These are phyloP conservation scores for Dactylellina leptospora DNA, from an alignment of 2,329 filamentous ascomycete genomes.

Conservation along the genomic window DNA sequence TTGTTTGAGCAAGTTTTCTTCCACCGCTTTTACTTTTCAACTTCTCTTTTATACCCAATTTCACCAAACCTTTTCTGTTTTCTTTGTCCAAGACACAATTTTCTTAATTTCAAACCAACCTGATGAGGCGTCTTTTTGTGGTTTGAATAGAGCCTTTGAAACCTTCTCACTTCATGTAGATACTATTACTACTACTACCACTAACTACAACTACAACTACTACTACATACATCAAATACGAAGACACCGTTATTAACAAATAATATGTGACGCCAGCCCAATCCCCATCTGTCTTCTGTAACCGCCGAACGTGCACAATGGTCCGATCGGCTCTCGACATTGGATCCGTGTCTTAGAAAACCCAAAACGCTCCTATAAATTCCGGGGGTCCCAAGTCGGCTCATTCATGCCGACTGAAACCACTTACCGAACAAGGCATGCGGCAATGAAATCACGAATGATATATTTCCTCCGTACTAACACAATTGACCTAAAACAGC, in stretches of 20 bases:
- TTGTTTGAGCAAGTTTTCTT: slow-evolving; percentile 33
- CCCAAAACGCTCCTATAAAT: neutral
- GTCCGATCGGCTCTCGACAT: neutral
- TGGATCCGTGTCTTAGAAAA: neutral
- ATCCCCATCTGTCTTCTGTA: neutral
- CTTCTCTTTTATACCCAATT: slow-evolving; percentile 15
- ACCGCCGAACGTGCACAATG: neutral
- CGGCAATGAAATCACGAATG: neutral
- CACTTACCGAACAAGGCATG: neutral
- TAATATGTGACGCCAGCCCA: neutral
- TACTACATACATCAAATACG: slow-evolving; percentile 3
- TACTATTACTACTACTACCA: too few relatives aligned
- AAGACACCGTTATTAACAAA: neutral
- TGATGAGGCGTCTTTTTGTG: neutral
- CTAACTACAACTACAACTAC: too few relatives aligned
- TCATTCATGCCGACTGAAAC: neutral
- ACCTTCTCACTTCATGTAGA: slow-evolving; percentile 7
- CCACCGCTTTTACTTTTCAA: slow-evolving; percentile 1
- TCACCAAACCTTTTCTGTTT: slow-evolving; percentile 1
- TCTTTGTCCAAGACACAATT: slow-evolving; percentile 3
- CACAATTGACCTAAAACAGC: too few relatives aligned
- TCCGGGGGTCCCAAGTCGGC: too few relatives aligned
- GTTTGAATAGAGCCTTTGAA: neutral
- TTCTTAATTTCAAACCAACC: slow-evolving; percentile 9
- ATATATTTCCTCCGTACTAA: neutral